Base-by-base conservation (phyloP, 768 basidiomycete genomes). In the Heimioporus sp. region DNA sequence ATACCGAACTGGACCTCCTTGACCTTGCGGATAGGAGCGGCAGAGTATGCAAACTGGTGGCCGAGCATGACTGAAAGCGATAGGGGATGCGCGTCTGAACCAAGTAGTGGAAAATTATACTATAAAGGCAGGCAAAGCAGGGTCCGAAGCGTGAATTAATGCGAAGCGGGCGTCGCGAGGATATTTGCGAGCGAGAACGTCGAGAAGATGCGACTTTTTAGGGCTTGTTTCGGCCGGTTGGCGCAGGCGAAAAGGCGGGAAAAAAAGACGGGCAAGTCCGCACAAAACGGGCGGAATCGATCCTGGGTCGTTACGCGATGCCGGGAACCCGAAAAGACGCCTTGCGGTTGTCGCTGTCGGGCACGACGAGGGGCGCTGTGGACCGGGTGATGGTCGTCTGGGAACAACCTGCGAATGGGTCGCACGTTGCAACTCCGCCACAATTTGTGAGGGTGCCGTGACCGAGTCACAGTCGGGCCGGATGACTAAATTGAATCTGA, bases 1-100 rank as follows among this genome's bases (percentile, higher is more conserved):
- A 99, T 93, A 64, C 96, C 94, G 78, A 98, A 98, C 72, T 98
- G 95, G 56, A 98, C 95, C 76, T 98, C 95, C 77, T 86, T 90
- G 63, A 98, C 91, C 74, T 92, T 92, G 74, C 91, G 88, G 72
- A 96, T 81, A 30, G 96, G 96, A 48, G 94, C 95, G 65, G 91
- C 86, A 24, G 95, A 97, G 72, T 82, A 90, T 55, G 94, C 90
- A 64, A 93, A 92, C 72, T 89, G 87, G 74, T 92, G 90, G 59
- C 90, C 90, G 51, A 91, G 78, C 90, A 92, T 92, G 73, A 48
- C 73, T 66, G 32, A 31, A 17, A 38, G 21, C 12, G 47, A 47
- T 48, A 43, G 30, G 37, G 19, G 35, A 54, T 30, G 57, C 60
- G 68, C 57, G 65, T 49, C 43, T 48, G 52, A 46, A 37, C 52